Evolutionary conservation across 768 basidiomycete species (phyloP), one percentile per base, ranked within the genome.

Genomic region (Lactarius sanguifluus): DNA sequence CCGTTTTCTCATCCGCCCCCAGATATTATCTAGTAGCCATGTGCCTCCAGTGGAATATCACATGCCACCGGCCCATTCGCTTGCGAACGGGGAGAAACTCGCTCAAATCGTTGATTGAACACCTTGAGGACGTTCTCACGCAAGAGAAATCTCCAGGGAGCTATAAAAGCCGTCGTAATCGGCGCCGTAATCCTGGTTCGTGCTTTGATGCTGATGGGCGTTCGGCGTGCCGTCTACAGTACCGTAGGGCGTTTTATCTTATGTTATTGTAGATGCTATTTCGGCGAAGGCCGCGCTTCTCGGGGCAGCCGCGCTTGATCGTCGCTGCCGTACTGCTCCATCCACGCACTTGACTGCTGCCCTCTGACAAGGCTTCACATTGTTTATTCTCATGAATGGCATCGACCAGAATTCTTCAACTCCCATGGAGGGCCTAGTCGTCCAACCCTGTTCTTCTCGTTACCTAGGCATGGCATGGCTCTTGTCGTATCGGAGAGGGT

Each of bases 401-500:
- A n/a, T 10, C n/a, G 43, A 50, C 5, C 12, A 4, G 12, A 23
- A 23, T 5, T 50, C 12, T n/a, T 23, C n/a, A 23, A 50, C 43
- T 45, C 20, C 3, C 2, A 0, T 50, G 23, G 23, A 23, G 4
- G n/a, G n/a, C 45, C 34, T 34, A 47, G n/a, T 12, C n/a, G n/a
- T n/a, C n/a, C n/a, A n/a, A n/a, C n/a, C n/a, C n/a, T n/a, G n/a
- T n/a, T n/a, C n/a, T n/a, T n/a, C n/a, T n/a, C n/a, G n/a, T n/a
- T n/a, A n/a, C n/a, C n/a, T n/a, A n/a, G n/a, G n/a, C n/a, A 34
- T 20, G 30, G 43, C 13, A 9, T 3, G 34, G 30, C 38, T 4
- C 36, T 47, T 23, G 28, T 7, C 32, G 38, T 40, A 18, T 36
- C 1, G 75, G 41, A 78, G 75, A 16, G 78, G 75, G 8, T 70